Conservation (phyloP, 2,329 filamentous ascomycete genomes). For the Tolypocladium amazonense region DNA sequence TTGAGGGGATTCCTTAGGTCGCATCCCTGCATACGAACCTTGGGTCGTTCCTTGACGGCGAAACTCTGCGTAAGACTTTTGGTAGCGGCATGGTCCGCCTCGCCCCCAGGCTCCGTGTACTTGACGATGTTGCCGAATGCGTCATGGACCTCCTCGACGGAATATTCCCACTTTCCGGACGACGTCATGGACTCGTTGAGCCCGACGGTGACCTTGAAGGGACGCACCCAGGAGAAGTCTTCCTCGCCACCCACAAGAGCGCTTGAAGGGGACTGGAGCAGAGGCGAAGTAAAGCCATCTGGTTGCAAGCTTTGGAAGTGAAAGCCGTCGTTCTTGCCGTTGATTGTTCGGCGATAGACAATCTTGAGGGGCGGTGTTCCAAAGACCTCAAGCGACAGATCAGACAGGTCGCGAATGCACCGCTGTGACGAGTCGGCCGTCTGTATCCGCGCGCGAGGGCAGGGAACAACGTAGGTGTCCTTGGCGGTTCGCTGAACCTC, state of each 20-base stretch:
- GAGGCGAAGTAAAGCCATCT: slow-evolving; percentile 70
- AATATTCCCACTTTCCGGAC: slow-evolving; percentile 78
- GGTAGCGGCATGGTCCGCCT: slow-evolving; percentile 53
- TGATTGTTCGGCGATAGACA: slow-evolving; percentile 81
- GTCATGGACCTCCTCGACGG: slow-evolving; percentile 85
- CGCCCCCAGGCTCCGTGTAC: slow-evolving; percentile 57
- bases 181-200: slow-evolving; percentile 81
- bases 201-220: slow-evolving; percentile 65
- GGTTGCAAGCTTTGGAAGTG: slow-evolving; percentile 92
- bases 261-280: slow-evolving; percentile 51
- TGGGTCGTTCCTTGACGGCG: slow-evolving; percentile 76
- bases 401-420: slow-evolving; percentile 80
- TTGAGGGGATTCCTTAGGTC: slow-evolving; percentile 72
- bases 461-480: slow-evolving; percentile 76
- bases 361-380: slow-evolving; percentile 88
- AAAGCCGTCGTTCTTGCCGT: slow-evolving; percentile 71
- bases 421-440: slow-evolving; percentile 52
- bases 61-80: slow-evolving; percentile 66
- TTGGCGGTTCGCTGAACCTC: slow-evolving; percentile 70
- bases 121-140: slow-evolving; percentile 77
- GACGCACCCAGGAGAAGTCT: slow-evolving; percentile 71
- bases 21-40: slow-evolving; percentile 60
- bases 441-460: slow-evolving; percentile 68
- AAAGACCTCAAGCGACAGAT: slow-evolving; percentile 71
- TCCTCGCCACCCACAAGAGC: slow-evolving; percentile 51